Percentiles rank a stretch among this genome's conserved stretches.
Evolutionary conservation across 768 basidiomycete genomes (phyloP).

Genomic region (Mrakia gelida): DNA sequence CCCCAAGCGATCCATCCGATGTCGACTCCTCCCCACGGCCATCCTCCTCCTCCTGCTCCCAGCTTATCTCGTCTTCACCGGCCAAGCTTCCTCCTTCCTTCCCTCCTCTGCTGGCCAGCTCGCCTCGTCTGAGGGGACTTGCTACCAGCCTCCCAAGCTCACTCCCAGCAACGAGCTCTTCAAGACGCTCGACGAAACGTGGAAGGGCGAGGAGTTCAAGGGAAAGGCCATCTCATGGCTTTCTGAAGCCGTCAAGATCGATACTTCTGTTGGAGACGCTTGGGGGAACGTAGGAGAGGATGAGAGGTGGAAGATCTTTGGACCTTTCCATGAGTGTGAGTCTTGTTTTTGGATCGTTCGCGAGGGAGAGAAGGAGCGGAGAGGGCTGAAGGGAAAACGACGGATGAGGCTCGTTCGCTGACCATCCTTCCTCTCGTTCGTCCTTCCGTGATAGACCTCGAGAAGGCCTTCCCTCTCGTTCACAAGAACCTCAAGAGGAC

Average conservation of each 20-base stretch:
- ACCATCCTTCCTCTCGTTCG: not conserved
- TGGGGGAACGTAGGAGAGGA: conserved; percentile 19
- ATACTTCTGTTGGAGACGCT: conserved; percentile 10
- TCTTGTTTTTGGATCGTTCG: not conserved
- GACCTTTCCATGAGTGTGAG: conserved; percentile 50
- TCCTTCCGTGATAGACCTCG: conserved; percentile 44
- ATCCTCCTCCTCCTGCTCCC: not conserved
- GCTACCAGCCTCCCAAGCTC: not conserved
- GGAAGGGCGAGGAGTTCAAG: conserved; percentile 45
- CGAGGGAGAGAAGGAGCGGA: not conserved
- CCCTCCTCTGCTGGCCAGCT: not conserved
- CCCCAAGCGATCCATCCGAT: not conserved
- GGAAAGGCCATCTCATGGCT: conserved; percentile 51
- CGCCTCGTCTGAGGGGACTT: not conserved
- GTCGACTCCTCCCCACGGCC: not conserved
- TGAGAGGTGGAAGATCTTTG: conserved; percentile 53
- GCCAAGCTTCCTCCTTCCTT: not conserved
- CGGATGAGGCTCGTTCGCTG: not conserved
- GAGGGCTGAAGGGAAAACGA: not conserved
- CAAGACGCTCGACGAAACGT: not conserved
- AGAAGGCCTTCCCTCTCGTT: conserved; percentile 52
- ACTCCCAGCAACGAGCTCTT: not conserved
- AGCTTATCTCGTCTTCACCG: not conserved
- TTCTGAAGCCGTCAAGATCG: conserved; percentile 50
- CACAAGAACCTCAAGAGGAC: conserved; percentile 54